Evolutionary conservation across 164 flowering plant species (phyloP).

Genomic region (Vitis amurensis): DNA sequence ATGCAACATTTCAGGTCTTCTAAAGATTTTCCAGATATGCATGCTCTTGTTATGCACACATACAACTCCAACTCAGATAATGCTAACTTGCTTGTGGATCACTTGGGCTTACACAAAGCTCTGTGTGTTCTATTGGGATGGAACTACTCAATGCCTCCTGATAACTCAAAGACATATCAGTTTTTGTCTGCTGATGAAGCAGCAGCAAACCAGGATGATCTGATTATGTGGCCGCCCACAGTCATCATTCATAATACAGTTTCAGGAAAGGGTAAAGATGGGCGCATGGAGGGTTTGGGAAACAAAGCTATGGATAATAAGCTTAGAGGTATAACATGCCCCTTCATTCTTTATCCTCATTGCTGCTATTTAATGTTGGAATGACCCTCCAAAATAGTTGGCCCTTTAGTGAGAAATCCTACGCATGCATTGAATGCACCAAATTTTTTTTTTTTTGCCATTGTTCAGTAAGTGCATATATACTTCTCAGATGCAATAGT

Average conservation of each 20-base stretch:
- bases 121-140: slow-evolving; percentile 93
- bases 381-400: not conserved
- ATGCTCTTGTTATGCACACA: slow-evolving; percentile 84
- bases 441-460: too few species aligned
- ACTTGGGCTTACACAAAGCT: slow-evolving; percentile 94
- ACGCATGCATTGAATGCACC: not conserved
- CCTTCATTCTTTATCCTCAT: slow-evolving; percentile 12
- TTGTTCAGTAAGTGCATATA: not conserved
- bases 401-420: not conserved
- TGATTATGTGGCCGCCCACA: slow-evolving; percentile 91
- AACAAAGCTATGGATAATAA: slow-evolving; percentile 82
- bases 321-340: slow-evolving; percentile 74
- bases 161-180: slow-evolving; percentile 75
- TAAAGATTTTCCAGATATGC: slow-evolving; percentile 78
- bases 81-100: slow-evolving; percentile 65
- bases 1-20: slow-evolving; percentile 74
- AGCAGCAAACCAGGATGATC: slow-evolving; percentile 72
- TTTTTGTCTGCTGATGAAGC: slow-evolving; percentile 71
- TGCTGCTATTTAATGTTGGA: slow-evolving; percentile 1
- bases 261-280: slow-evolving; percentile 84
- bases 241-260: slow-evolving; percentile 86
- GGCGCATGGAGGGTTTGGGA: slow-evolving; percentile 93
- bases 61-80: slow-evolving; percentile 74
- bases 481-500: not conserved
- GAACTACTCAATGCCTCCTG: slow-evolving; percentile 74